Evolutionary conservation across 1,139 yeast genomes (phyloP).

Genomic region (Hemisphaericaspora xylofermentans): DNA sequence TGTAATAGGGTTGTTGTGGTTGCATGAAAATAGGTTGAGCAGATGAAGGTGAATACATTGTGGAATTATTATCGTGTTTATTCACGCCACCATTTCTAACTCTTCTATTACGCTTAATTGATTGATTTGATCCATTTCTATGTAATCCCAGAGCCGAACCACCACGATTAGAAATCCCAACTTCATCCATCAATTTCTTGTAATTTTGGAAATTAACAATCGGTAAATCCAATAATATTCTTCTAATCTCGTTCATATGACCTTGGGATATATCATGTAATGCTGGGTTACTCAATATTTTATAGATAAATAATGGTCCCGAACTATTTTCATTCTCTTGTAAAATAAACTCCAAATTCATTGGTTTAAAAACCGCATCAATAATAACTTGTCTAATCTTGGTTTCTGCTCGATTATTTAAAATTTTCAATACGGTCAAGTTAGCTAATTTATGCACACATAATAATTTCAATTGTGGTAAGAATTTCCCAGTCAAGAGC

Average conservation of each 20-base stretch:
- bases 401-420: slow-evolving; percentile 67
- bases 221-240: slow-evolving; percentile 57
- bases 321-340: slow-evolving; percentile 47
- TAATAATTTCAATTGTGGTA: slow-evolving; percentile 61
- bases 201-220: slow-evolving; percentile 66
- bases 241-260: slow-evolving; percentile 48
- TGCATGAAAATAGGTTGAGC: slow-evolving; percentile 2
- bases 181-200: slow-evolving; percentile 88
- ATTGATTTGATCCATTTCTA: slow-evolving; percentile 15
- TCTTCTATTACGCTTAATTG: slow-evolving; percentile 12
- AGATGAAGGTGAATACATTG: neutral
- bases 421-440: slow-evolving; percentile 74
- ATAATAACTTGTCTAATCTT: slow-evolving; percentile 62
- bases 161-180: slow-evolving; percentile 59
- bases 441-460: slow-evolving; percentile 88
- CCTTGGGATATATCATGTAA: slow-evolving; percentile 24
- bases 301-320: slow-evolving; percentile 85
- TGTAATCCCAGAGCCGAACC: slow-evolving; percentile 16
- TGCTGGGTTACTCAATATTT: slow-evolving; percentile 66
- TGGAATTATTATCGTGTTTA: slow-evolving; percentile 5
- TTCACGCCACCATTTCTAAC: slow-evolving; percentile 22
- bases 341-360: slow-evolving; percentile 20
- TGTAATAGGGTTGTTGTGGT: slow-evolving; percentile 4
- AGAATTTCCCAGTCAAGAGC: slow-evolving; percentile 48
- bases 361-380: slow-evolving; percentile 55